Base-by-base conservation (phyloP, 176 grass and related monocot species). In the Raddia guianensis region DNA sequence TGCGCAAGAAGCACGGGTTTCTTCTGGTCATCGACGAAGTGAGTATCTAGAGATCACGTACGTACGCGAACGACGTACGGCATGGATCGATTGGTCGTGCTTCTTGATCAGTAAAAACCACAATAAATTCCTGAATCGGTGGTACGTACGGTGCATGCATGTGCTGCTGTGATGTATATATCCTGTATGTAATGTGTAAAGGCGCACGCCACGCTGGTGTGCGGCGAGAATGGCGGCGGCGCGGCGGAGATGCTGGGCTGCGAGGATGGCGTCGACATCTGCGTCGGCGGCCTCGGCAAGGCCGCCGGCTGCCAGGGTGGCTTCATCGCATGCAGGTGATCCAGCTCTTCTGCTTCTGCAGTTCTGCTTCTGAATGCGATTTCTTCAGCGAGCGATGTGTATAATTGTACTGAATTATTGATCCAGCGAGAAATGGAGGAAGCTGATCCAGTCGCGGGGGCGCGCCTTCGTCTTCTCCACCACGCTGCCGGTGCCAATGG, bases 391-490 rank as follows among this genome's bases (percentile, higher is more conserved):
- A 40, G 4, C 4, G 3, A 40, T 40, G 37, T 40, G 4, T 40
- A 5, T n/a, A n/a, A n/a, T n/a, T n/a, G n/a, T n/a, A 27, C 27
- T 27, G 27, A 27, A 27, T 27, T 27, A 40, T 40, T 40, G 37
- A 40, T 40, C 37, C 4, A 40, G 37, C 37, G 37, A 40, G 37
- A 40, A 2, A 40, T 40, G 37, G 37, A 2, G 37, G 56, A 72
- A 55, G 53, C 79, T 82, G 50, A 83, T 88, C 48, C 79, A 88
- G 70, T 83, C 86, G 48, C 82, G 72, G 52, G 86, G 86, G 6
- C 79, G 78, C 50, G 43, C 86, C 8, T 88, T 88, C 21, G 77
- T 88, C 21, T 88, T 82, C 76, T 82, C 79, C 33, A 88, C 86
- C 45, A 33, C 83, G 50, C 15, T 83, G 47, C 79, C 86, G n/a